Conservation (phyloP, 164 flowering plant species). For the Vitis rotundifolia region DNA sequence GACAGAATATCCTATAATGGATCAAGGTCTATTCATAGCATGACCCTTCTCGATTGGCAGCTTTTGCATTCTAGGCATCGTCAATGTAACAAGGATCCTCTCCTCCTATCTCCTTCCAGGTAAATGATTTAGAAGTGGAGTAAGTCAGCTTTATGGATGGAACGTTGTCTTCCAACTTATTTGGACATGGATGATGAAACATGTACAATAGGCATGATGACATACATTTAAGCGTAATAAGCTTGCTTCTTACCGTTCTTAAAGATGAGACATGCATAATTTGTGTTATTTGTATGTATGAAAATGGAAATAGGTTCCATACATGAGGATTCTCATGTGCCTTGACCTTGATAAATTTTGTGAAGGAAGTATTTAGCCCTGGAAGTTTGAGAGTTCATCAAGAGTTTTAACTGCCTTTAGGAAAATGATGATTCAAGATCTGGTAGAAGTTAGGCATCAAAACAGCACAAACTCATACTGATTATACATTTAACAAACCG, state of each 20-base stretch:
- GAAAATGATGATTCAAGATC: not conserved
- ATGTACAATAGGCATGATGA: slow-evolving; percentile 27
- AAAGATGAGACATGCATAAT: not conserved
- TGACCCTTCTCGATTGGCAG: slow-evolving; percentile 21
- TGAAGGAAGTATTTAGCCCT: not conserved
- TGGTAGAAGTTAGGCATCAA: not conserved
- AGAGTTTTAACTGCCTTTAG: not conserved
- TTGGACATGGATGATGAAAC: slow-evolving; percentile 24
- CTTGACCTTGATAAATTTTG: not conserved
- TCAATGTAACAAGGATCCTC: slow-evolving; percentile 10
- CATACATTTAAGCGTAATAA: slow-evolving; percentile 16
- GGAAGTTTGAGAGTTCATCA: not conserved
- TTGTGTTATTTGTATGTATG: not conserved
- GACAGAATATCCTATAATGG: slow-evolving; percentile 47
- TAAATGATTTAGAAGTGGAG: slow-evolving; percentile 4
- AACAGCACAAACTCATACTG: not conserved
- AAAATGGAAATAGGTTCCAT: too few relatives aligned
- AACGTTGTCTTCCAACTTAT: slow-evolving; percentile 9
- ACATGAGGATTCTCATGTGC: not conserved
- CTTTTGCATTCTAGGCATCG: slow-evolving; percentile 6
- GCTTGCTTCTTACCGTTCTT: slow-evolving; percentile 1
- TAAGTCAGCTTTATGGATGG: slow-evolving; percentile 10
- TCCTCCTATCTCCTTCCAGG: slow-evolving; percentile 8
- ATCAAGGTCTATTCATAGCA: slow-evolving; percentile 61
- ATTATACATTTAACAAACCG: not conserved